Evolutionary conservation across 495 filamentous ascomycete species (phyloP).

Genomic region (Tuber calosporum): DNA sequence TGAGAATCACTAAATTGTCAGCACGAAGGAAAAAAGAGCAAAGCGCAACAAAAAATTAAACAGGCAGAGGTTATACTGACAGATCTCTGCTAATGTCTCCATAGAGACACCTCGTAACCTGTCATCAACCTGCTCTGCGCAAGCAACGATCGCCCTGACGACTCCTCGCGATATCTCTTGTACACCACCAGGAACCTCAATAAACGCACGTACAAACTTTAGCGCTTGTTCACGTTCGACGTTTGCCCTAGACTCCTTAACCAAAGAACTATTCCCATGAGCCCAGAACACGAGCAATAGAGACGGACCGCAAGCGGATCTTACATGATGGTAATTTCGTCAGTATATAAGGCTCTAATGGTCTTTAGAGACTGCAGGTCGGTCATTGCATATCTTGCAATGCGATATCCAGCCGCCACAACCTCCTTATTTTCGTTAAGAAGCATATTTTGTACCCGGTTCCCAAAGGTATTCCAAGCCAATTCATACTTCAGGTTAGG

Average conservation of each 20-base stretch:
- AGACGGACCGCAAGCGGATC: conserved; percentile 19
- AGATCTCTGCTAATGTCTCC: conserved; percentile 82
- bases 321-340: conserved; percentile 75
- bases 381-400: conserved; percentile 89
- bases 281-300: not conserved
- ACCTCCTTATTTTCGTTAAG: conserved; percentile 92
- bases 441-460: conserved; percentile 89
- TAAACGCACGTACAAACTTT: conserved; percentile 90
- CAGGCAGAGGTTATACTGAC: conserved; percentile 13
- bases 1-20: conserved; percentile 55
- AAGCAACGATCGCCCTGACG: conserved; percentile 75
- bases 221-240: conserved; percentile 94
- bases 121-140: conserved; percentile 74
- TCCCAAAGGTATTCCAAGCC: conserved; percentile 86
- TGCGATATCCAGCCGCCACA: conserved; percentile 85
- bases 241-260: conserved; percentile 90
- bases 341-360: conserved; percentile 79
- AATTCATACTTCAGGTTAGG: conserved; percentile 92
- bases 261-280: conserved; percentile 57
- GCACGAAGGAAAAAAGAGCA: not conserved
- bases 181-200: conserved; percentile 91
- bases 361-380: conserved; percentile 81
- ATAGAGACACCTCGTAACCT: conserved; percentile 80
- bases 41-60: not conserved
- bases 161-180: conserved; percentile 79